Percentiles rank a stretch among this genome's conserved stretches.
Conservation (phyloP, 345 rosid species). For the Anastatica hierochuntica region DNA sequence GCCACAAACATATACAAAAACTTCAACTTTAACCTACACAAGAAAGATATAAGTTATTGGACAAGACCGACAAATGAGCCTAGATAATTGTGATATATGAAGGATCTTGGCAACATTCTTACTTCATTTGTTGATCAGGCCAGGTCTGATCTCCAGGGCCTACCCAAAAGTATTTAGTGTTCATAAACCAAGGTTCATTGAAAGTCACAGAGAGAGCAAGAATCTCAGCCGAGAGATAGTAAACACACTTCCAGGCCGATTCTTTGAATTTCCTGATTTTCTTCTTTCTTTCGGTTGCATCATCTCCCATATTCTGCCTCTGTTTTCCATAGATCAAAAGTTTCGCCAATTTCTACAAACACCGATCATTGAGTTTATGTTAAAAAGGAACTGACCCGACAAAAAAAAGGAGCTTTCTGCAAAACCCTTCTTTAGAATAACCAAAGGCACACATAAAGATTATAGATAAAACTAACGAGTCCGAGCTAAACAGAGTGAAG, state of each 20-base stretch:
- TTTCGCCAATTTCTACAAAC: constrained; percentile 49
- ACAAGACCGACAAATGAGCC: not conserved
- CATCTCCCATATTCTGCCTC: constrained; percentile 28
- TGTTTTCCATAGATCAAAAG: constrained; percentile 47
- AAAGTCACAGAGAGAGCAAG: constrained; percentile 47
- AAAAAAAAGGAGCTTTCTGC: not conserved
- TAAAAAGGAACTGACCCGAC: not conserved
- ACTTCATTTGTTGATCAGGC: constrained; percentile 88
- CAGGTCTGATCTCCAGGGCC: constrained; percentile 77
- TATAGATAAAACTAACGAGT: too few relatives aligned
- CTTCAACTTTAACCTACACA: constrained; percentile 58
- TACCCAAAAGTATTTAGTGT: constrained; percentile 63
- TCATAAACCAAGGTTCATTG: constrained; percentile 79
- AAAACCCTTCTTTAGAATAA: not conserved
- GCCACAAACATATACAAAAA: constrained; percentile 58
- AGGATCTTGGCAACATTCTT: constrained; percentile 19
- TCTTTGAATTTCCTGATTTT: constrained; percentile 72
- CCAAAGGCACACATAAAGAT: too few relatives aligned
- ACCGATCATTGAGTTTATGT: constrained; percentile 14
- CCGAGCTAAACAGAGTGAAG: constrained; percentile 3
- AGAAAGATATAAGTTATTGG: constrained; percentile 1
- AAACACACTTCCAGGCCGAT: constrained; percentile 87
- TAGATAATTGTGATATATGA: not conserved
- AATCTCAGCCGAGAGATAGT: constrained; percentile 67
- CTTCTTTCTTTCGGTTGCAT: constrained; percentile 33